Percentiles rank a stretch among this genome's conserved stretches.
These are phyloP conservation scores for Heliamphora exappendiculata DNA, from an alignment of 148 eudicot genomes.

Conservation along the genomic window DNA sequence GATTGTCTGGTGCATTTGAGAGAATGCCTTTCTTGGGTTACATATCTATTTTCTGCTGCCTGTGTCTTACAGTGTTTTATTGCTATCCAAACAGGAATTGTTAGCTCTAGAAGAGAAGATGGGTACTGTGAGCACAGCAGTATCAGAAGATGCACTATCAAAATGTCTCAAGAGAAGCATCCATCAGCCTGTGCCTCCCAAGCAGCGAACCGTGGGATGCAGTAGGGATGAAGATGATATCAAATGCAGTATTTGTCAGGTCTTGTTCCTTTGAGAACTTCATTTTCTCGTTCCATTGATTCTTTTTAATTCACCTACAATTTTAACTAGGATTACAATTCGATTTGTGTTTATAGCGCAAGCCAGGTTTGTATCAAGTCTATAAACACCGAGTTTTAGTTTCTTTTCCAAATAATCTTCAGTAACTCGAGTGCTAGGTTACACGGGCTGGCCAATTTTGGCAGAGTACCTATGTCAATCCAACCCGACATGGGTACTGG, in stretches of 20 bases:
- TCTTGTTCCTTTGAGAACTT: conserved; percentile 12
- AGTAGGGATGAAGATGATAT: conserved; percentile 35
- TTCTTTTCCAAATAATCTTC: background rate
- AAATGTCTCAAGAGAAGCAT: conserved; percentile 52
- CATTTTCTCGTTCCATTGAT: background rate
- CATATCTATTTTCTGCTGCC: background rate
- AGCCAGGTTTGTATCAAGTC: background rate
- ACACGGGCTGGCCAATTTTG: too few species aligned
- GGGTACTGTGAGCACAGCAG: conserved; percentile 86
- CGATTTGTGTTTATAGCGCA: background rate
- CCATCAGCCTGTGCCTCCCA: conserved; percentile 24
- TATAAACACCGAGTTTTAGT: background rate
- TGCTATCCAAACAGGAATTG: conserved; percentile 50
- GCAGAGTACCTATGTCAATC: too few species aligned
- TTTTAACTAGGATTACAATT: background rate
- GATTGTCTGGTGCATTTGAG: background rate
- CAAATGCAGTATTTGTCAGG: conserved; percentile 98
- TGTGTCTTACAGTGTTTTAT: background rate
- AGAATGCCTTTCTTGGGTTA: background rate
- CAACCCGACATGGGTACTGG: too few species aligned
- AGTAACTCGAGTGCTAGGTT: too few species aligned
- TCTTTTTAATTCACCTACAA: background rate
- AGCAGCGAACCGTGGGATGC: conserved; percentile 14
- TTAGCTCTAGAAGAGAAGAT: conserved; percentile 89
- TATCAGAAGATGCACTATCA: conserved; percentile 60